phyloP scores from a whole-genome alignment of 306 rosid species.

The Trifolium pratense region DNA sequence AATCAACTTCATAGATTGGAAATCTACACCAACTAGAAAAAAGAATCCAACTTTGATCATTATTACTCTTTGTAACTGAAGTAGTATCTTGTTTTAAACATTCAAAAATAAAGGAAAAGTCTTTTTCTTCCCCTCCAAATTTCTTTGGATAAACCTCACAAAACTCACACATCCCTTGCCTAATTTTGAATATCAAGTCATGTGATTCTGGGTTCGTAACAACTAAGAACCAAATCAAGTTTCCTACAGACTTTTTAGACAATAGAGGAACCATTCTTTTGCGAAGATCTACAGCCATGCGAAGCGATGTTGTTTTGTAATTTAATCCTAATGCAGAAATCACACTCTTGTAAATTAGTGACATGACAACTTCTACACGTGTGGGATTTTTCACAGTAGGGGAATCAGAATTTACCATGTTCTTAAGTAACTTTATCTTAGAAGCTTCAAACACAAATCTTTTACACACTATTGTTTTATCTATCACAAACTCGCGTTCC shows the following conservation, averaged over 20 bases:
- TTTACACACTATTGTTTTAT: background rate
- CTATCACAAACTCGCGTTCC: background rate
- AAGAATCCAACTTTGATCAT: background rate
- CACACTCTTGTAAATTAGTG: background rate
- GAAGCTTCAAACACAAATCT: background rate
- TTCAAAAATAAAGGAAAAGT: slow-evolving; percentile 13
- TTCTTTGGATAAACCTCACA: slow-evolving; percentile 2
- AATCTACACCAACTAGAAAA: slow-evolving; percentile 48
- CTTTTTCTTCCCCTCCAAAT: background rate
- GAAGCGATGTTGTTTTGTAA: background rate
- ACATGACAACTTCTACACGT: background rate
- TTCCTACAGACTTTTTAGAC: background rate
- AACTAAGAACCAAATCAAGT: background rate
- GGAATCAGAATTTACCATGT: background rate
- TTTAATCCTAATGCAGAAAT: background rate
- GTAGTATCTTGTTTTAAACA: background rate
- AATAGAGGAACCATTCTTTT: background rate
- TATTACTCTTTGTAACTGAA: too few species aligned
- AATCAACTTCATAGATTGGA: slow-evolving; percentile 20
- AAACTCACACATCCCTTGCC: slow-evolving; percentile 9
- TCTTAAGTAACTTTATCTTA: background rate
- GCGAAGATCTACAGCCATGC: background rate
- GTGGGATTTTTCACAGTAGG: background rate
- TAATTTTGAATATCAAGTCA: slow-evolving; percentile 39
- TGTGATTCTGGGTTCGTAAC: background rate